Percentiles rank a stretch among this genome's conserved stretches.
These are phyloP conservation scores for Brassica nigra DNA, from an alignment of 345 rosid species.

Conservation along the genomic window DNA sequence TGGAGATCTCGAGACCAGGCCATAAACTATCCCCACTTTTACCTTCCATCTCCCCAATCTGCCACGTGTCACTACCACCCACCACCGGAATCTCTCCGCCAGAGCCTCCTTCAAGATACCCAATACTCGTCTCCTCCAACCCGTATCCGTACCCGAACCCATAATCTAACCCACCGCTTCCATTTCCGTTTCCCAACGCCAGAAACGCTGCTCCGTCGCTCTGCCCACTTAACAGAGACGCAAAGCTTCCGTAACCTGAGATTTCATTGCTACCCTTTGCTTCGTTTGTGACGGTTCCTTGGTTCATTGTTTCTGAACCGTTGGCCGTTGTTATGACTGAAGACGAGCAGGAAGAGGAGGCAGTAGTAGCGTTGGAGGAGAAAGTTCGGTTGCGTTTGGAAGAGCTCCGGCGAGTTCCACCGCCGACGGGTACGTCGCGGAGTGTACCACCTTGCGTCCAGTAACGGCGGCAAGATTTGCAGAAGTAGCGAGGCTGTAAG, in stretches of 20 bases:
- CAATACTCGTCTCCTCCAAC: conserved; percentile 64
- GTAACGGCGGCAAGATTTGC: conserved; percentile 92
- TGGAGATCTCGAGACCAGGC: conserved; percentile 86
- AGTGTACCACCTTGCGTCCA: conserved; percentile 99
- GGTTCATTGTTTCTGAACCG: conserved; percentile 24
- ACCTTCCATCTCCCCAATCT: conserved; percentile 54
- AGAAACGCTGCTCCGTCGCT: conserved; percentile 56
- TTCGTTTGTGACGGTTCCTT: conserved; percentile 12
- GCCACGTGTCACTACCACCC: conserved; percentile 62
- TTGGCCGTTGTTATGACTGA: conserved; percentile 32
- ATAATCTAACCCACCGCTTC: conserved; percentile 15
- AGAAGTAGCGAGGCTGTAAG: conserved; percentile 95
- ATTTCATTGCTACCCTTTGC: conserved; percentile 41
- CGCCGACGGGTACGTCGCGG: conserved; percentile 89
- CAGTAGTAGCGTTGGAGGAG: conserved; percentile 42
- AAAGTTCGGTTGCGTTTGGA: conserved; percentile 36
- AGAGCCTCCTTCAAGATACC: conserved; percentile 42
- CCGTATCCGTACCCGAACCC: conserved; percentile 65
- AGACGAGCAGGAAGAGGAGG: conserved; percentile 50
- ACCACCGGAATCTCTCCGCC: conserved; percentile 25
- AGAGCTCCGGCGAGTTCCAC: conserved; percentile 79
- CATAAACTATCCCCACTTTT: conserved; percentile 70
- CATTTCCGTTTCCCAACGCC: conserved; percentile 49
- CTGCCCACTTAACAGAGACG: conserved; percentile 67
- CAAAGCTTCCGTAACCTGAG: conserved; percentile 51